Percentiles rank a stretch among this genome's conserved stretches.
Conservation (phyloP, 1,284 basidiomycete genomes). For the Ustilago loliicola region DNA sequence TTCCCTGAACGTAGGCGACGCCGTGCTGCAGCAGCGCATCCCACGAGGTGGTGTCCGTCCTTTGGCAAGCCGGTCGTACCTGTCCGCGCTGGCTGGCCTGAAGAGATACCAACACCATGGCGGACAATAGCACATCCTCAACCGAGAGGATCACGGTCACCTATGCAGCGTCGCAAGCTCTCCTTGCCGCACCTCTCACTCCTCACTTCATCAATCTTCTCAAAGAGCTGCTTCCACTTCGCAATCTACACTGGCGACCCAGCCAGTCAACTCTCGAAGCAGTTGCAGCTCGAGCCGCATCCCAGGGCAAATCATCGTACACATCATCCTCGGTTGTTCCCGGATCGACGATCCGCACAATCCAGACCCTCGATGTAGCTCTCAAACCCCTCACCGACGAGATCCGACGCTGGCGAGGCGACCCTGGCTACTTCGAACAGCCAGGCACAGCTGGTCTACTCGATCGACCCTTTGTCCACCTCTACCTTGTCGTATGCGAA, state of each 20-base stretch:
- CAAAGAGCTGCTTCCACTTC: slow-evolving; percentile 63
- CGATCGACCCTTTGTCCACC: slow-evolving; percentile 63
- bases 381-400: slow-evolving; percentile 55
- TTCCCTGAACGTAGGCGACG: background rate
- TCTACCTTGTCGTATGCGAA: slow-evolving; percentile 66
- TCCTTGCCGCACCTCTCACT: slow-evolving; percentile 55
- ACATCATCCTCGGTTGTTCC: slow-evolving; percentile 37
- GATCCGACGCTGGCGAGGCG: slow-evolving; percentile 49
- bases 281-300: slow-evolving; percentile 34
- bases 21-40: background rate
- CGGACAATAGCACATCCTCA: slow-evolving; percentile 14
- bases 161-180: slow-evolving; percentile 59
- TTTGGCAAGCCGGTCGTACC: too few species aligned
- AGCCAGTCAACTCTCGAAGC: slow-evolving; percentile 49
- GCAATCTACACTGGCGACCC: slow-evolving; percentile 68
- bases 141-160: slow-evolving; percentile 62
- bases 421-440: slow-evolving; percentile 57
- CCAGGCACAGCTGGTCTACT: slow-evolving; percentile 39
- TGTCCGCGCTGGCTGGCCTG: too few species aligned
- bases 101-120: slow-evolving; percentile 15
- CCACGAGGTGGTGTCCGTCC: too few species aligned
- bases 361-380: slow-evolving; percentile 55
- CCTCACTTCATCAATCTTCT: slow-evolving; percentile 57
- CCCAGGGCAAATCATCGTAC: slow-evolving; percentile 39
- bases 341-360: slow-evolving; percentile 55